Percentiles rank a stretch among this genome's conserved stretches.
phyloP scores from a whole-genome alignment of 2,329 filamentous ascomycete species.

The Rutstroemia sp. region DNA sequence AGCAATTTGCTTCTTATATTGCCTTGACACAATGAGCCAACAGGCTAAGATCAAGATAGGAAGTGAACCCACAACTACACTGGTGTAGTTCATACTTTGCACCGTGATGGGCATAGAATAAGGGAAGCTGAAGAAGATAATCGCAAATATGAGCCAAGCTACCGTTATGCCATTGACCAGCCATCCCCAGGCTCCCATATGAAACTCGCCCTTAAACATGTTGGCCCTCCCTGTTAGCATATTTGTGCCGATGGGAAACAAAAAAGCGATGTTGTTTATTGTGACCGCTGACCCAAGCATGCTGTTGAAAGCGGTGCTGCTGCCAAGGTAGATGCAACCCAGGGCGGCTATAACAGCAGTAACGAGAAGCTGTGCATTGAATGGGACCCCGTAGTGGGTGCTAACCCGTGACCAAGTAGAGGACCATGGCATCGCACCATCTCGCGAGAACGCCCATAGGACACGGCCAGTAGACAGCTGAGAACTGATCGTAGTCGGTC shows the following conservation, averaged over 20 bases:
- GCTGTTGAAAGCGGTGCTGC: conserved; percentile 55
- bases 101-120: conserved; percentile 37
- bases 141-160: conserved; percentile 50
- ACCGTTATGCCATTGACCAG: conserved; percentile 43
- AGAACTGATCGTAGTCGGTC: conserved; percentile 43
- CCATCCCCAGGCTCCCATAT: conserved; percentile 43
- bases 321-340: conserved; percentile 56
- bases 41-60: too few species aligned
- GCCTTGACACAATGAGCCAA: too few species aligned
- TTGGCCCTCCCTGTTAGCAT: conserved; percentile 36
- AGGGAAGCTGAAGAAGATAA: conserved; percentile 57
- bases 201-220: conserved; percentile 50
- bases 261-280: conserved; percentile 47
- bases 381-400: conserved; percentile 39
- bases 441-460: conserved; percentile 52
- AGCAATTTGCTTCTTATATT: too few species aligned
- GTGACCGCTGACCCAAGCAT: conserved; percentile 54
- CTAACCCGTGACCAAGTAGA: conserved; percentile 39
- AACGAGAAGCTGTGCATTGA: conserved; percentile 45
- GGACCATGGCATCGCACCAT: conserved; percentile 46
- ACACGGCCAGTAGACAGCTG: conserved; percentile 53
- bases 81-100: conserved; percentile 44
- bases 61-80: conserved; percentile 28
- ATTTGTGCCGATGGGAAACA: conserved; percentile 52
- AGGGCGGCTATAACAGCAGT: conserved; percentile 45